These are phyloP conservation scores for Penicillium egyptiacum DNA, from an alignment of 495 filamentous ascomycete genomes.

Conservation along the genomic window DNA sequence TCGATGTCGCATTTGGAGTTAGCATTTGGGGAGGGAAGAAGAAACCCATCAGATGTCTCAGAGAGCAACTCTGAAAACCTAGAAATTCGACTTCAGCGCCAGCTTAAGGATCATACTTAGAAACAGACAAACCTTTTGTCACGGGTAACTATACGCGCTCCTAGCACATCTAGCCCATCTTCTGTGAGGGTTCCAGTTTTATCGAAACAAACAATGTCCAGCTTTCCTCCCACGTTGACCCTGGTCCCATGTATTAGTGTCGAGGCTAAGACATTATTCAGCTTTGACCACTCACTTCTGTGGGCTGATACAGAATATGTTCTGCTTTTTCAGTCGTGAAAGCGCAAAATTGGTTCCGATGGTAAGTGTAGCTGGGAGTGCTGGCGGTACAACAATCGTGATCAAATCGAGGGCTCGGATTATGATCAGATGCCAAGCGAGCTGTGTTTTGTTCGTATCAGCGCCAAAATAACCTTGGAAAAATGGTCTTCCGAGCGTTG, in stretches of 20 bases:
- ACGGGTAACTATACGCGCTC: conserved; percentile 72
- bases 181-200: conserved; percentile 98
- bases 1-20: conserved; percentile 60
- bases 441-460: conserved; percentile 34
- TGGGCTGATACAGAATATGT: conserved; percentile 97
- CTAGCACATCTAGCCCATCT: conserved; percentile 94
- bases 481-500: neutral
- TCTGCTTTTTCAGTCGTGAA: conserved; percentile 75
- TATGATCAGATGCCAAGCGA: conserved; percentile 86
- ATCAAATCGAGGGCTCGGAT: conserved; percentile 92
- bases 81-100: conserved; percentile 3
- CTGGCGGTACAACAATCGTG: conserved; percentile 96
- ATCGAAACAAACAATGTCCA: conserved; percentile 97
- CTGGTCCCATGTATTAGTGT: conserved; percentile 31
- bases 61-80: conserved; percentile 64
- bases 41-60: conserved; percentile 53
- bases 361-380: conserved; percentile 91
- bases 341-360: conserved; percentile 97
- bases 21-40: conserved; percentile 40
- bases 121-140: conserved; percentile 43
- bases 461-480: conserved; percentile 2
- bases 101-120: neutral
- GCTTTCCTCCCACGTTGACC: conserved; percentile 93
- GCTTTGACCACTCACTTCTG: conserved; percentile 56
- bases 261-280: neutral